These are phyloP conservation scores for Prunus davidiana DNA, from an alignment of 306 rosid genomes.

Conservation along the genomic window DNA sequence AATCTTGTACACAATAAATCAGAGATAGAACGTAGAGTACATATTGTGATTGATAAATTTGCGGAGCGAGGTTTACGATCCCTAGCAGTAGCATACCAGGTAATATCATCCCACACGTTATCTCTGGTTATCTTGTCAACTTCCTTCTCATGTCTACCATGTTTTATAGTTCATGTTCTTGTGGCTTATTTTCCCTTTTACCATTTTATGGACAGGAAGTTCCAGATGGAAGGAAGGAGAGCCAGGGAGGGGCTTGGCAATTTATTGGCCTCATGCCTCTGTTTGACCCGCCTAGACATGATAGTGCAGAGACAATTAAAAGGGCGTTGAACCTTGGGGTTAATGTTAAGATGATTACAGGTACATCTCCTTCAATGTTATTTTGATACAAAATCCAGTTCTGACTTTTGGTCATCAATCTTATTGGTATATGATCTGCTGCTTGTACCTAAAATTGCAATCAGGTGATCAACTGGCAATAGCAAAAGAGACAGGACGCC, in stretches of 20 bases:
- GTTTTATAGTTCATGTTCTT: not conserved
- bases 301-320: constrained; percentile 77
- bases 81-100: constrained; percentile 85
- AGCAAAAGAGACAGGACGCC: constrained; percentile 86
- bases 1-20: constrained; percentile 69
- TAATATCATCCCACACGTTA: constrained; percentile 7
- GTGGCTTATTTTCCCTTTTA: not conserved
- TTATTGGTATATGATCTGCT: constrained; percentile 1
- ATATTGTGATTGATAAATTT: constrained; percentile 64
- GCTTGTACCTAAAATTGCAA: not conserved
- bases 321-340: constrained; percentile 87
- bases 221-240: constrained; percentile 72
- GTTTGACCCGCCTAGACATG: constrained; percentile 89
- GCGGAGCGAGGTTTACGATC: constrained; percentile 85
- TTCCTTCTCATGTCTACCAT: not conserved
- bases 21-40: constrained; percentile 68
- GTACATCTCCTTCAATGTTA: constrained; percentile 29
- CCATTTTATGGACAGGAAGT: constrained; percentile 50
- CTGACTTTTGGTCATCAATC: not conserved
- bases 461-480: constrained; percentile 86
- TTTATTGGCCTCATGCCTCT: constrained; percentile 74
- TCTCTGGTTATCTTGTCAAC: constrained; percentile 1
- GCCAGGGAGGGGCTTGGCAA: constrained; percentile 77
- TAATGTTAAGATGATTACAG: constrained; percentile 87
- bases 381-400: not conserved